Evolutionary conservation across 176 grass and related monocot genomes (phyloP), one percentile per base, ranked within the genome.

Genomic region (Thinopyrum elongatum): DNA sequence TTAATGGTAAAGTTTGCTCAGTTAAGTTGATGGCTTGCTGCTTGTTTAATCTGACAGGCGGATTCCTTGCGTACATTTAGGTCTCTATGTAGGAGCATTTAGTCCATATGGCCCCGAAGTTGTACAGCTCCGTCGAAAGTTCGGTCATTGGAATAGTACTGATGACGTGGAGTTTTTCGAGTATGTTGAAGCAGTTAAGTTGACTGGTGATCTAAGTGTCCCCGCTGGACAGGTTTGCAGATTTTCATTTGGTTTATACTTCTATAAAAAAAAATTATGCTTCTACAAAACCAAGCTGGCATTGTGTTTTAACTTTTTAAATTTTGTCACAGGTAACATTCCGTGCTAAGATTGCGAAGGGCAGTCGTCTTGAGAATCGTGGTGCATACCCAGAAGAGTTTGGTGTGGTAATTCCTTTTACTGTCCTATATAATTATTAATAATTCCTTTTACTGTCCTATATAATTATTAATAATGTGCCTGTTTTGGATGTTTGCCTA

Each of bases 161-260:
- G 71, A 94, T 23, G 90, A 94, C 4, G 73, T 98, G 55, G 97
- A 92, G 29, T 98, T 98, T 86, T 98, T 95, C 5, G 97, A 98
- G 73, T 98, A 98, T 70, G 97, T 98, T 28, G 97, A 98, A 86
- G 97, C 97, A 34, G 90, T 98, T 60, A 98, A 95, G 81, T 91
- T 98, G 86, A 98, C 97, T 91, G 97, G 97, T 72, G 97, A 98
- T 88, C 81, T 98, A 51, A 98, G 94, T 79, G 94, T 98, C 22
- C 93, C 96, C 35, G 93, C 97, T 90, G 94, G 97, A 82, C 87
- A 98, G 97, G 97, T 91, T 91, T 70, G 74, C 76, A 42, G 16
- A 28, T 7, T 39, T 76, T 82, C 11, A 19, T 79, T 29, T 59
- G 19, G 8, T 17, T 83, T 62, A 81, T 80, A 16, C 63, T 79